Evolutionary conservation across 2,329 filamentous ascomycete genomes (phyloP), one percentile per base, ranked within the genome.

Genomic region (Alternaria sp.): DNA sequence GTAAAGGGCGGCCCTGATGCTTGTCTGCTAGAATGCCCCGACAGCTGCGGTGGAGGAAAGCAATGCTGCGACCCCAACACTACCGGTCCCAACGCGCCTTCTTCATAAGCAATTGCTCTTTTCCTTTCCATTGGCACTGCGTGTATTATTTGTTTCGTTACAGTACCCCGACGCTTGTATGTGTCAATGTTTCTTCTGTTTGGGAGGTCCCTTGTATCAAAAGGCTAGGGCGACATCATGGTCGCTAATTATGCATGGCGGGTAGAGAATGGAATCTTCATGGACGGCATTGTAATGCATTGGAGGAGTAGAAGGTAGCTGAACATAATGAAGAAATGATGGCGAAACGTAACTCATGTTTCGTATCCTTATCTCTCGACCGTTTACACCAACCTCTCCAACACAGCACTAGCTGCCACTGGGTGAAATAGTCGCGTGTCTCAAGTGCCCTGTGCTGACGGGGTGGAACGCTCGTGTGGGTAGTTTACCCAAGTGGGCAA

Each of bases 11-110:
- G 72, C 7, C 66, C 73, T 6, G 75, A 78, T 11, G 74, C 76
- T 1, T 82, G 81, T 61, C 66, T 82, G 49, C 69, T 82, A 28
- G 81, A 81, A 52, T 82, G 81, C 44, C 77, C 77, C 2, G 80
- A 81, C 52, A 81, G 78, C 34, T 82, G 81, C 57, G 79, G 74
- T 20, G 77, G 74, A 34, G 74, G 76, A 48, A 79, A 75, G 54
- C 80, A 81, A 64, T 82, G 80, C 64, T 82, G 80, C 57, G 75
- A 76, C 7, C 79, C 79, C 7, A 69, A 66, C 11, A 67, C 62
- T 28, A 71, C 75, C 51, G 71, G 69, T 7, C 71, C 72, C 36
- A 73, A 63, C 3, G 54, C 62, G 30, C 66, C 64, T 9, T 67
- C 63, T 34, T 70, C 61, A 18, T 66, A 45, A 40, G 46, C 20